These are phyloP conservation scores for Lasiosphaeria miniovina DNA, from an alignment of 495 filamentous ascomycete species.

Conservation along the genomic window DNA sequence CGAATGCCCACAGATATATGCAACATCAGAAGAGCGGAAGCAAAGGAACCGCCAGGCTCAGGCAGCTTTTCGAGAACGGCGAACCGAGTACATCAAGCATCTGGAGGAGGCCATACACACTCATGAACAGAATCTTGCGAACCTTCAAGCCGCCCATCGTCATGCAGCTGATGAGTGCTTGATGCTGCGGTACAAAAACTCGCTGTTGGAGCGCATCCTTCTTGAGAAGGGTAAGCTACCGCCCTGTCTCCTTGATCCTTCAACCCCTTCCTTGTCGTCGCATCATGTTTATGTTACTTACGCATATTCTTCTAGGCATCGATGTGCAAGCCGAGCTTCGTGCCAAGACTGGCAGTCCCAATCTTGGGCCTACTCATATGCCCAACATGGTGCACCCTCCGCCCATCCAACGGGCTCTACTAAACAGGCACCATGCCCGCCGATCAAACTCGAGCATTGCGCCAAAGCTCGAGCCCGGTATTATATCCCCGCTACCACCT, in stretches of 20 bases:
- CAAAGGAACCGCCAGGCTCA: constrained; percentile 97
- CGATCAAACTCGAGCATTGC: constrained; percentile 67
- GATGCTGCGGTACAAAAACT: constrained; percentile 98
- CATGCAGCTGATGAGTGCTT: constrained; percentile 95
- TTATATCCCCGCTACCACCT: constrained; percentile 47
- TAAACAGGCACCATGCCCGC: constrained; percentile 68
- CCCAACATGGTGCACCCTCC: constrained; percentile 63
- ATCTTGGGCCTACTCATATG: constrained; percentile 59
- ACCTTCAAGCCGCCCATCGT: constrained; percentile 88
- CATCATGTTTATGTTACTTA: neutral
- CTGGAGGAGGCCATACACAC: constrained; percentile 96
- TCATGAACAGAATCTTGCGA: constrained; percentile 90
- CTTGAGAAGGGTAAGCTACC: constrained; percentile 77
- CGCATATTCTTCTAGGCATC: constrained; percentile 59
- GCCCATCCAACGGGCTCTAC: constrained; percentile 67
- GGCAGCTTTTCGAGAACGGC: constrained; percentile 91
- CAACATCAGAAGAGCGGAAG: constrained; percentile 96
- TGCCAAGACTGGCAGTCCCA: constrained; percentile 77
- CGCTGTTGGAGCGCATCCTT: constrained; percentile 87
- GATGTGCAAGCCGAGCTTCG: constrained; percentile 95
- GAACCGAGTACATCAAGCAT: constrained; percentile 99
- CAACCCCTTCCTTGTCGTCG: neutral
- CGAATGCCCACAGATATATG: constrained; percentile 70
- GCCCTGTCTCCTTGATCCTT: neutral
- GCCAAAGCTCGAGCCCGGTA: constrained; percentile 65